These are phyloP conservation scores for Russula brevipes DNA, from an alignment of 768 basidiomycete genomes.

Conservation along the genomic window DNA sequence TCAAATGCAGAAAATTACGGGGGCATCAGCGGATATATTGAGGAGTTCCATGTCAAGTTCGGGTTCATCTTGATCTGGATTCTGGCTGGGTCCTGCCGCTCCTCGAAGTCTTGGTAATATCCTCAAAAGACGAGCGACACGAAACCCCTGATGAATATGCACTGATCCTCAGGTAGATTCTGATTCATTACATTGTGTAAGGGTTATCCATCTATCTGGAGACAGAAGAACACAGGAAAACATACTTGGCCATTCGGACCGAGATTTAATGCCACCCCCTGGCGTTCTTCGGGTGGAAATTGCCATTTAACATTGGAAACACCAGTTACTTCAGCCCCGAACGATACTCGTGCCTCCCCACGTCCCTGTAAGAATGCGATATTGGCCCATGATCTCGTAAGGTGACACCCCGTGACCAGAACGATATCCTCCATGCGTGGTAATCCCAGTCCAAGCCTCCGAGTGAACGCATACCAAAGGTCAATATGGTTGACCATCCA, in stretches of 20 bases:
- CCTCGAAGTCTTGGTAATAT: not conserved
- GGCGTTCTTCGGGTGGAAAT: not conserved
- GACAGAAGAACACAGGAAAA: not conserved
- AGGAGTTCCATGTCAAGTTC: not conserved
- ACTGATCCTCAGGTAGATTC: constrained; percentile 1
- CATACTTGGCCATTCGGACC: not conserved
- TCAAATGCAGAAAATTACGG: not conserved
- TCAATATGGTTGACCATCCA: not conserved
- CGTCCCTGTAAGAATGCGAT: not conserved
- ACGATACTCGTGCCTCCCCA: not conserved
- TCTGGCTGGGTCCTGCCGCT: not conserved
- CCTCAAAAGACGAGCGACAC: not conserved
- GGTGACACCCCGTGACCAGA: constrained; percentile 5
- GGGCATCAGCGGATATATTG: not conserved
- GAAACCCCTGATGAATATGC: constrained; percentile 2
- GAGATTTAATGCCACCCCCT: not conserved
- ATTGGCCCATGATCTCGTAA: not conserved
- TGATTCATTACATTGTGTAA: not conserved
- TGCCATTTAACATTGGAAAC: not conserved
- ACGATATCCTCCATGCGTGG: constrained; percentile 1
- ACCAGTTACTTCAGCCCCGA: not conserved
- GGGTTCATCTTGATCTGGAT: not conserved
- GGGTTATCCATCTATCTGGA: no score
- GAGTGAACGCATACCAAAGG: constrained; percentile 1
- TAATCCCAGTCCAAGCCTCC: not conserved